These are phyloP conservation scores for Calonectria leucothoes DNA, from an alignment of 2,329 filamentous ascomycete genomes.

Conservation along the genomic window DNA sequence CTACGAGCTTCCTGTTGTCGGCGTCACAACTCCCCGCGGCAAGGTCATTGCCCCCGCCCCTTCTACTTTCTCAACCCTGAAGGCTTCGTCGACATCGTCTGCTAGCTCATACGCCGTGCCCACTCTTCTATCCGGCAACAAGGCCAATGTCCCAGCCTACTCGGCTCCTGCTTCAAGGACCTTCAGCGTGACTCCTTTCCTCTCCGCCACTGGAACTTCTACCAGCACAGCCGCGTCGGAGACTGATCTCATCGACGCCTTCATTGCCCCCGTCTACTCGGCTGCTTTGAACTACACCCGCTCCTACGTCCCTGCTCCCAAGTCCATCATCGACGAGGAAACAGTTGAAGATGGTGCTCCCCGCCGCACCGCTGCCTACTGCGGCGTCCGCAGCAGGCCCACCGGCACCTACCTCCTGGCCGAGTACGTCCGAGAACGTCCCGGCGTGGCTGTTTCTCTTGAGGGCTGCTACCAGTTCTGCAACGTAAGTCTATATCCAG, in stretches of 20 bases:
- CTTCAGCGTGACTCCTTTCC: constrained; percentile 20
- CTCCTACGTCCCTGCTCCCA: constrained; percentile 36
- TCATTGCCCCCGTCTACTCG: constrained; percentile 45
- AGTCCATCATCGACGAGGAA: constrained; percentile 45
- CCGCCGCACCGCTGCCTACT: constrained; percentile 45
- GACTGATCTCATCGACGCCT: neutral
- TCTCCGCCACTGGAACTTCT: constrained; percentile 13
- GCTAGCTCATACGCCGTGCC: neutral
- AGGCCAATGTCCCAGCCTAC: constrained; percentile 24
- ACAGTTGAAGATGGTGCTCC: constrained; percentile 46
- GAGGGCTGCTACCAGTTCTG: constrained; percentile 57
- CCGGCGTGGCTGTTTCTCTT: constrained; percentile 48
- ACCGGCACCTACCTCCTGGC: constrained; percentile 52
- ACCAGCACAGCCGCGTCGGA: constrained; percentile 13
- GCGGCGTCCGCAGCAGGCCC: constrained; percentile 52
- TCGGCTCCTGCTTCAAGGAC: constrained; percentile 21
- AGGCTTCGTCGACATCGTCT: constrained; percentile 8
- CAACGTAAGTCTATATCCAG: constrained; percentile 40
- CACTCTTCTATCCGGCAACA: constrained; percentile 15
- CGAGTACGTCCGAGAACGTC: constrained; percentile 50
- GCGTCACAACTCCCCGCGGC: neutral
- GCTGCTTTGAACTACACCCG: constrained; percentile 37
- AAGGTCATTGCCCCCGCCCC: neutral
- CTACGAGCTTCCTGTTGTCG: neutral
- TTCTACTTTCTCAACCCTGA: neutral